These are phyloP conservation scores for Candida tetrigidarum DNA, from an alignment of 1,139 yeast genomes.

Conservation along the genomic window DNA sequence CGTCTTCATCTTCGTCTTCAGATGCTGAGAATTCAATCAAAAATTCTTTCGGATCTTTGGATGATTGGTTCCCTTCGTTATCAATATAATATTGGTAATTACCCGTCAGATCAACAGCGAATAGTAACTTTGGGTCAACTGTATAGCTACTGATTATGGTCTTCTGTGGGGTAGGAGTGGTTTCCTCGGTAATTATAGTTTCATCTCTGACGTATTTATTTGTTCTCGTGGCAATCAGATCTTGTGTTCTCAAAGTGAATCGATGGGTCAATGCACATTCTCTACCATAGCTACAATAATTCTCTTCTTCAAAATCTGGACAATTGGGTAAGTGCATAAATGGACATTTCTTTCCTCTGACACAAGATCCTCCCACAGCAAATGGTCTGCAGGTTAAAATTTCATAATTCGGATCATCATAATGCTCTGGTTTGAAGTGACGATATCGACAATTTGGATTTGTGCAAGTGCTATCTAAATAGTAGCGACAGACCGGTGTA, in stretches of 20 bases:
- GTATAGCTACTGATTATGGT: constrained; percentile 37
- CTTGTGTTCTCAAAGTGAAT: constrained; percentile 33
- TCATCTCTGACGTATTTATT: constrained; percentile 21
- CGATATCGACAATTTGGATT: constrained; percentile 59
- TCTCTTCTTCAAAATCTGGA: constrained; percentile 70
- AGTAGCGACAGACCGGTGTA: constrained; percentile 67
- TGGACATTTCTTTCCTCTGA: constrained; percentile 59
- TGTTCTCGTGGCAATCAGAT: constrained; percentile 25
- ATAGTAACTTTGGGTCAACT: constrained; percentile 33
- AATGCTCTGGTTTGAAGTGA: constrained; percentile 38
- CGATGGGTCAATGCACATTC: constrained; percentile 56
- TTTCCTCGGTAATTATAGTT: constrained; percentile 28
- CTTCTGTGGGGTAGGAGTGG: constrained; percentile 20
- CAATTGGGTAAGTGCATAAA: constrained; percentile 65
- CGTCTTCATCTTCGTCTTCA: constrained; percentile 25
- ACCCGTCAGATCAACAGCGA: constrained; percentile 25
- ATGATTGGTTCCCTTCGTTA: constrained; percentile 13
- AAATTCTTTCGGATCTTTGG: constrained; percentile 22
- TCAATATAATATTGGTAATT: constrained; percentile 36
- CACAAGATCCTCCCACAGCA: constrained; percentile 72
- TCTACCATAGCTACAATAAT: constrained; percentile 55
- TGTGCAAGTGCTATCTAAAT: constrained; percentile 52
- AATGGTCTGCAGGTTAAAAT: constrained; percentile 67
- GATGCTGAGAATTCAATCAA: constrained; percentile 24
- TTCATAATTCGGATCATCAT: constrained; percentile 45